Evolutionary conservation across 345 rosid genomes (phyloP).

Genomic region (Eucalyptus rudis): DNA sequence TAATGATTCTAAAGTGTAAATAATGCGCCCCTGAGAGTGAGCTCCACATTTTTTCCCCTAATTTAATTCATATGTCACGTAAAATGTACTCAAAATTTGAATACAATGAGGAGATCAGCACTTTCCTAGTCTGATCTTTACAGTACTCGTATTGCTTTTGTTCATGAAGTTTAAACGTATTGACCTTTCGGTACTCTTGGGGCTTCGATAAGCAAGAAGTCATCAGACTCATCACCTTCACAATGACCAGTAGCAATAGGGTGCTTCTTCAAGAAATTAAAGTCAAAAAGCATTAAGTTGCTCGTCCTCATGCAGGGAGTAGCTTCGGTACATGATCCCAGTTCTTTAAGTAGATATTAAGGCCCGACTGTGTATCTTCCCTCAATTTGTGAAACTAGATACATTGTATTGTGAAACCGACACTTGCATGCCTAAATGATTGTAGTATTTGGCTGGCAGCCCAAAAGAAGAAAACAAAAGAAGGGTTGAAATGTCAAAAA

Average conservation of each 20-base stretch:
- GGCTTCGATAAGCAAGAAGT: neutral
- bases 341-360: neutral
- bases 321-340: neutral
- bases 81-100: neutral
- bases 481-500: too few species aligned
- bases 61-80: neutral
- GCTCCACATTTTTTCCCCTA: neutral
- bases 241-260: neutral
- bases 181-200: neutral
- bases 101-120: neutral
- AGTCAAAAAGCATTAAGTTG: neutral
- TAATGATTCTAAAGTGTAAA: neutral
- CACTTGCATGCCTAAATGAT: neutral
- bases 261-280: neutral
- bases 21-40: neutral
- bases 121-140: neutral
- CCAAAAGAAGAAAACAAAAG: too few species aligned
- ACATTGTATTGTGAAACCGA: neutral
- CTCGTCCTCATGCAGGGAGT: neutral
- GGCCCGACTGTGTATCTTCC: neutral
- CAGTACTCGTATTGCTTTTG: neutral
- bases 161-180: neutral
- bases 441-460: too few species aligned
- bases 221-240: neutral
- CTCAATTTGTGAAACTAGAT: neutral